Base-by-base conservation (phyloP, 192 early-diverging fungal species). In the Gaertneriomyces semiglobifer region DNA sequence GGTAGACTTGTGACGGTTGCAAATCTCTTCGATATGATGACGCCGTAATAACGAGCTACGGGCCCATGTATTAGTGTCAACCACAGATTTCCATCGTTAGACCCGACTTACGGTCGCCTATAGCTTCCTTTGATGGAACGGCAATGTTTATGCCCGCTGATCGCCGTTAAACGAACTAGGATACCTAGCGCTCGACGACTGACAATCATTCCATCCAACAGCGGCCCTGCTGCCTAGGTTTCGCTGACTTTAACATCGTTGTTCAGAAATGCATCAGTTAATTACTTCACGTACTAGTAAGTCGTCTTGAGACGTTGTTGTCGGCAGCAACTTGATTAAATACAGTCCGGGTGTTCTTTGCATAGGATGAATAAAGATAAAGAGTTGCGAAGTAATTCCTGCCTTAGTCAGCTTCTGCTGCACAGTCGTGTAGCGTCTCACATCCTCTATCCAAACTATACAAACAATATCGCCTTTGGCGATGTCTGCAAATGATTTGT, bases 381-480 rank as follows among this genome's bases (percentile, higher is more conserved):
- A 88, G 0, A 71, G 9, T 45, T 71, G 69, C 1, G 76, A 66
- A 60, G 63, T 12, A 41, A 20, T 53, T 0, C 62, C 62, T 6
- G 59, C 44, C 11, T 33, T 19, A 11, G 42, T 44, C 16, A 70
- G 25, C 52, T 53, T 51, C 20, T 16, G 11, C 43, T 44, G 68
- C 18, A 70, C 14, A 8, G 60, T n/a, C 20, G 51, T 41, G 44
- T 42, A 54, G 18, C 60, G 47, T 7, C 79, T 70, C 18, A 85
- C 54, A 58, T 92, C 87, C 47, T 91, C 86, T 44, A 91, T 73
- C 90, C 90, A 93, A 6, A 92, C 74, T 10, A 93, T 78, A 56
- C 72, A 80, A 0, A 91, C 86, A 40, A 81, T 72, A 61, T 91
- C 89, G 9, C 88, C 84, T n/a, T 73, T 43, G 6, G 66, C 61